Conservation (phyloP, 1,284 basidiomycete genomes). For the Mrakiaceae sp. region DNA sequence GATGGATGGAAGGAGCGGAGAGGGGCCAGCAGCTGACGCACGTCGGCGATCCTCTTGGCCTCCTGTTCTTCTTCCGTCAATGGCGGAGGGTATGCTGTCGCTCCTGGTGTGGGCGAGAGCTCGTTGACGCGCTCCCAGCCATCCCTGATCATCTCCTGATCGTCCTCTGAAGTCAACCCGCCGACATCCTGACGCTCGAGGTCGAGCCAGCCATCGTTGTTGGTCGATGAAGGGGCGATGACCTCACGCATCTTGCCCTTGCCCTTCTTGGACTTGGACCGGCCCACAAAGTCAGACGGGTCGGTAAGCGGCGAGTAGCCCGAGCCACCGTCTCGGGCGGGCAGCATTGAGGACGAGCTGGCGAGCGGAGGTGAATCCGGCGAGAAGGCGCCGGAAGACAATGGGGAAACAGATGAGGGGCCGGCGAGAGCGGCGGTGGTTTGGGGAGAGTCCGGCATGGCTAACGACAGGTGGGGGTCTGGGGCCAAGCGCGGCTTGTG, state of each 20-base stretch:
- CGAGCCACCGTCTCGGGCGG: background rate
- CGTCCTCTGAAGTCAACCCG: background rate
- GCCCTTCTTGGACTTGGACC: constrained; percentile 3
- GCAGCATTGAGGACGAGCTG: too few species aligned
- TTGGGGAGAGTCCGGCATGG: too few species aligned
- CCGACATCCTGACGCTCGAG: constrained; percentile 6
- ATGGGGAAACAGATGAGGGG: too few species aligned
- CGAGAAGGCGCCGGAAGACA: too few species aligned
- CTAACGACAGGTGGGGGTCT: too few species aligned
- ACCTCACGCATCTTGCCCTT: constrained; percentile 8
- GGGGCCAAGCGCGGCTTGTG: too few species aligned
- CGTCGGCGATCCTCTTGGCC: constrained; percentile 16
- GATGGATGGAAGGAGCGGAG: background rate
- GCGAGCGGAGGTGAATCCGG: too few species aligned
- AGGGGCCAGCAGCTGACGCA: background rate
- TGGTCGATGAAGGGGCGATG: too few species aligned
- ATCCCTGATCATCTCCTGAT: constrained; percentile 2
- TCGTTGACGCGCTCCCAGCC: constrained; percentile 13
- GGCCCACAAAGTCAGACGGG: background rate
- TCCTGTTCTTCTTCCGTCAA: constrained; percentile 13
- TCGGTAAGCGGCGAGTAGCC: constrained; percentile 6
- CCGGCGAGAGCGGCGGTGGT: too few species aligned
- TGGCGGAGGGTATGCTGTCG: background rate
- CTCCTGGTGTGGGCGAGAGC: background rate
- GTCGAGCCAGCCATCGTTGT: constrained; percentile 12